These are phyloP conservation scores for Butyriboletus loyo DNA, from an alignment of 768 basidiomycete genomes.

Conservation along the genomic window DNA sequence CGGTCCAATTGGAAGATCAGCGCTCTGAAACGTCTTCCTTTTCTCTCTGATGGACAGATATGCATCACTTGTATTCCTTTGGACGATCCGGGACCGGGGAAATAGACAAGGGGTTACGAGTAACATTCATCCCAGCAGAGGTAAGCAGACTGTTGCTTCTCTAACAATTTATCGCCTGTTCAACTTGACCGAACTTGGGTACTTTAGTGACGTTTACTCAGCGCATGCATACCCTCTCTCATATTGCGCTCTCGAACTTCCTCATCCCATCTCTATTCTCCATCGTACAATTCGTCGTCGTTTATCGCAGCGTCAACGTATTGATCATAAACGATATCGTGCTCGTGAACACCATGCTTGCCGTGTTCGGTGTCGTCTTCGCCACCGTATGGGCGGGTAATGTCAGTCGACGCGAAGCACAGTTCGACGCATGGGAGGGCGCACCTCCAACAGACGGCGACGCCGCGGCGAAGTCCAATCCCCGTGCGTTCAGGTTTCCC, in stretches of 20 bases:
- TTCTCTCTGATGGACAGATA: conserved; percentile 13
- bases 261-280: conserved; percentile 32
- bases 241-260: conserved; percentile 33
- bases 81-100: conserved; percentile 20
- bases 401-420: neutral
- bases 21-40: neutral
- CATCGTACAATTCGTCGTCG: conserved; percentile 28
- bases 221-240: conserved; percentile 26
- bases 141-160: neutral
- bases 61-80: conserved; percentile 27
- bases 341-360: conserved; percentile 29
- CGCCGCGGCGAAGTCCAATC: neutral
- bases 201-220: conserved; percentile 18
- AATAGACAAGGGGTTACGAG: conserved; percentile 14
- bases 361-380: conserved; percentile 33
- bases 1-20: neutral
- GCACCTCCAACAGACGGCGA: neutral
- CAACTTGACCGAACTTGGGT: neutral
- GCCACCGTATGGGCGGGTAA: conserved; percentile 32
- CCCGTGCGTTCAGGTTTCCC: conserved; percentile 1
- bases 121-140: conserved; percentile 14
- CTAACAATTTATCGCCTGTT: neutral
- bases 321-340: conserved; percentile 25
- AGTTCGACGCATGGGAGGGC: neutral
- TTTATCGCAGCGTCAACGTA: conserved; percentile 24